Conservation (phyloP, 305 asterid genomes). For the Salvia sclarea region DNA sequence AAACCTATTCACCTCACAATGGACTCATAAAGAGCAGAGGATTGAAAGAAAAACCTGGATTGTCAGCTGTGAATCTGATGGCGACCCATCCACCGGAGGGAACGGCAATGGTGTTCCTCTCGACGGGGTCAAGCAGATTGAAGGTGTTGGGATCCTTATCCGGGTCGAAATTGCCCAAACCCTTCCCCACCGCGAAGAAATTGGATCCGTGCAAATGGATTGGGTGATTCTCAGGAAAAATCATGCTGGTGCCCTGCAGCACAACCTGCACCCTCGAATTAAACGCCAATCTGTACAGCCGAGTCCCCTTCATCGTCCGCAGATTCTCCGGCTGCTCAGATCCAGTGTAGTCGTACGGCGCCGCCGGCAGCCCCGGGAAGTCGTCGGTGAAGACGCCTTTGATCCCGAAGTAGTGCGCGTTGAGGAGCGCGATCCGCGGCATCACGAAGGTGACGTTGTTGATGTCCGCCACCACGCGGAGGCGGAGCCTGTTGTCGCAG, state of each 20-base stretch:
- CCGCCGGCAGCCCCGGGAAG: slow-evolving; percentile 53
- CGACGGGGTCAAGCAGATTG: slow-evolving; percentile 68
- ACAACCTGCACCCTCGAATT: slow-evolving; percentile 59
- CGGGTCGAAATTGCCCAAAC: slow-evolving; percentile 54
- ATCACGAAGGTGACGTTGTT: slow-evolving; percentile 61
- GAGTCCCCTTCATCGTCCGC: slow-evolving; percentile 52
- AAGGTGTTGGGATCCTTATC: slow-evolving; percentile 43
- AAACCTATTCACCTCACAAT: no score
- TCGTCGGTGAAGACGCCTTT: slow-evolving; percentile 64
- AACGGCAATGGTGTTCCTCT: slow-evolving; percentile 63
- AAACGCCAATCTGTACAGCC: slow-evolving; percentile 47
- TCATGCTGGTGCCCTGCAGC: slow-evolving; percentile 60
- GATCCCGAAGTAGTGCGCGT: slow-evolving; percentile 58
- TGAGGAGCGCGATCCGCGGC: slow-evolving; percentile 53
- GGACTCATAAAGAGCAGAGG: no score
- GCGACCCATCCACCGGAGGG: slow-evolving; percentile 73
- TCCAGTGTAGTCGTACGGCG: slow-evolving; percentile 54
- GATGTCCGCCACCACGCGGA: slow-evolving; percentile 49
- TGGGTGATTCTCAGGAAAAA: slow-evolving; percentile 65
- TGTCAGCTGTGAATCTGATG: slow-evolving; percentile 59
- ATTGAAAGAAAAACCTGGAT: slow-evolving; percentile 56
- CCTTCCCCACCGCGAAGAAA: slow-evolving; percentile 60
- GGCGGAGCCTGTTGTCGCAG: slow-evolving; percentile 39
- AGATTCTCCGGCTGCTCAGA: slow-evolving; percentile 43
- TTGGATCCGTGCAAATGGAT: slow-evolving; percentile 67